phyloP scores from a whole-genome alignment of 2,329 filamentous ascomycete genomes.

The Didymella sp. region DNA sequence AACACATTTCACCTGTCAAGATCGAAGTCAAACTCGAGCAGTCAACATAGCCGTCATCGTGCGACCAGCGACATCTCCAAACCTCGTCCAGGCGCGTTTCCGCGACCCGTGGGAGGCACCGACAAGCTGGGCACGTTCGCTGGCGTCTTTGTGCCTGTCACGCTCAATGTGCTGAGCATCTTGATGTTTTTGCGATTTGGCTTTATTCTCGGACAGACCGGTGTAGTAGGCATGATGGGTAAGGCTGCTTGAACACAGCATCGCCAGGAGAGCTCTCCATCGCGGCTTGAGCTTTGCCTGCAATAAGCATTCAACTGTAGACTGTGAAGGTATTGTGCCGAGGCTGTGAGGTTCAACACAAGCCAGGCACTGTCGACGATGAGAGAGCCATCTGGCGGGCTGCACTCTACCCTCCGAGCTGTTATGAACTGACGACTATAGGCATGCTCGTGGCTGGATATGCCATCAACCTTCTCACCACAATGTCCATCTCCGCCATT shows the following conservation, averaged over 20 bases:
- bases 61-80: constrained; percentile 37
- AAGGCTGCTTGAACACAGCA: constrained; percentile 37
- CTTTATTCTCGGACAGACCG: constrained; percentile 80
- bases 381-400: not conserved
- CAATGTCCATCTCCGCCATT: constrained; percentile 85
- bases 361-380: not conserved
- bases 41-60: constrained; percentile 30
- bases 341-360: not conserved
- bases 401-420: not conserved
- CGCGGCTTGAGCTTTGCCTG: not conserved
- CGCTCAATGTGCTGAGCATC: constrained; percentile 86
- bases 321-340: not conserved
- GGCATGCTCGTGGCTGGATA: constrained; percentile 79
- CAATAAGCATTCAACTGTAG: not conserved
- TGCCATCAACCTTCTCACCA: constrained; percentile 80
- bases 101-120: constrained; percentile 51
- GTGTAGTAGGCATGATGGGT: constrained; percentile 81
- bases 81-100: constrained; percentile 47
- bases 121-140: constrained; percentile 75
- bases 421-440: constrained; percentile 44
- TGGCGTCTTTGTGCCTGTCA: constrained; percentile 81
- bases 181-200: constrained; percentile 92
- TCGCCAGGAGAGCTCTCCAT: not conserved
- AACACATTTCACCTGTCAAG: constrained; percentile 25
- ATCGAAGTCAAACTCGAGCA: constrained; percentile 17